phyloP scores from a whole-genome alignment of 2,329 filamentous ascomycete species.

The Kalaharituber pfeilii region DNA sequence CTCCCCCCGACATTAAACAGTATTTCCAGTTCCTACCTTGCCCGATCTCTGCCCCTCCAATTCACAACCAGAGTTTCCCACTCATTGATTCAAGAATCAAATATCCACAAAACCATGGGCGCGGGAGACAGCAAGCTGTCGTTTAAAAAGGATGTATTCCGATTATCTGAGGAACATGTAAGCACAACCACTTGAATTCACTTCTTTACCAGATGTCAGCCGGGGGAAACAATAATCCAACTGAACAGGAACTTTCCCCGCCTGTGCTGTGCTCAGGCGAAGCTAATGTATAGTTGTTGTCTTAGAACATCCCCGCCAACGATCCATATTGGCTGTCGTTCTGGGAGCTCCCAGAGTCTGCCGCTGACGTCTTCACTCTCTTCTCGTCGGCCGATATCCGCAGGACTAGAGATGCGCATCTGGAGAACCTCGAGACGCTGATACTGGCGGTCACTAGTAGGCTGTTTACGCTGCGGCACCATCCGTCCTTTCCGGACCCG shows the following conservation, averaged over 20 bases:
- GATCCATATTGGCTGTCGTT: slow-evolving; percentile 90
- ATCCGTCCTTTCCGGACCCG: slow-evolving; percentile 75
- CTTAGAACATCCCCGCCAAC: slow-evolving; percentile 56
- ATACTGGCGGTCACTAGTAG: slow-evolving; percentile 69
- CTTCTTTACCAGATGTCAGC: not conserved
- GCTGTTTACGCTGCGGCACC: slow-evolving; percentile 64
- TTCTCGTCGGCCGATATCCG: slow-evolving; percentile 82
- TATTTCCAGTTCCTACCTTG: too few relatives aligned
- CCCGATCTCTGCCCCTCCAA: too few relatives aligned
- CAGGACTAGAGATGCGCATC: slow-evolving; percentile 64
- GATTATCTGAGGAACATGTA: slow-evolving; percentile 67
- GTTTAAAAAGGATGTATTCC: slow-evolving; percentile 97
- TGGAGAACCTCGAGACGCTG: slow-evolving; percentile 79
- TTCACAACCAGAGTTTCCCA: too few relatives aligned
- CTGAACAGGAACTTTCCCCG: not conserved
- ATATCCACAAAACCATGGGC: too few relatives aligned
- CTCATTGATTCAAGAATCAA: too few relatives aligned
- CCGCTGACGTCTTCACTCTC: slow-evolving; percentile 90
- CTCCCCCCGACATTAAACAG: too few relatives aligned
- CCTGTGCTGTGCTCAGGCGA: not conserved
- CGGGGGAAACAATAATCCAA: not conserved
- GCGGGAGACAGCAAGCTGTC: slow-evolving; percentile 97
- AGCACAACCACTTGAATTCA: too few relatives aligned
- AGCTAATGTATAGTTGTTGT: not conserved
- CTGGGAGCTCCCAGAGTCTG: slow-evolving; percentile 90